These are phyloP conservation scores for Cercophora newfieldiana DNA, from an alignment of 495 filamentous ascomycete species.

Conservation along the genomic window DNA sequence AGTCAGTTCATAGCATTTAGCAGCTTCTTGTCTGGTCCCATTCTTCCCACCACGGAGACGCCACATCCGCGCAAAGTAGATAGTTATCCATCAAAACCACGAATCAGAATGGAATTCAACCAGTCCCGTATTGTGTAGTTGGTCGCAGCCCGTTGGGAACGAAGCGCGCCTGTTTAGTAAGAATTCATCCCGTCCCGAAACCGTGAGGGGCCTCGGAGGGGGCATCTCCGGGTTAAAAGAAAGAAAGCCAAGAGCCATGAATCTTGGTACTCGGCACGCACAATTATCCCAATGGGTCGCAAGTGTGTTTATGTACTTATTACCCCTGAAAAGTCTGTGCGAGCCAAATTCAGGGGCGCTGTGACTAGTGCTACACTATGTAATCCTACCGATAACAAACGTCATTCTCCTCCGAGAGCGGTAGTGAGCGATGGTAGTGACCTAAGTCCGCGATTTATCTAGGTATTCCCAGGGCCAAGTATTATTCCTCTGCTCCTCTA, in stretches of 20 bases:
- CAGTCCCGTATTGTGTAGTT: neutral
- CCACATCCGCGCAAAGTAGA: neutral
- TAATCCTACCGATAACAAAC: neutral
- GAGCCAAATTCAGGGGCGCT: neutral
- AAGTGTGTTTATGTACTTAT: neutral
- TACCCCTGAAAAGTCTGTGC: neutral
- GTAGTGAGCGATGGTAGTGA: too few species aligned
- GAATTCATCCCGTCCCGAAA: neutral
- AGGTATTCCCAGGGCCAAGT: neutral
- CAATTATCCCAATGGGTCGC: neutral
- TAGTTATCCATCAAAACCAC: neutral
- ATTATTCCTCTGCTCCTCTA: too few species aligned
- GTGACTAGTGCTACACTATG: neutral
- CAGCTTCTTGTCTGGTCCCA: too few species aligned
- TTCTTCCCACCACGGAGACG: neutral
- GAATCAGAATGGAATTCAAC: neutral
- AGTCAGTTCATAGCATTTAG: too few species aligned
- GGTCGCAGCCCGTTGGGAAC: neutral
- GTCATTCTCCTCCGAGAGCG: neutral
- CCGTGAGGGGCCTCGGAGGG: neutral
- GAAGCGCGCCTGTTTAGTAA: neutral
- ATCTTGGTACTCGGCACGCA: neutral
- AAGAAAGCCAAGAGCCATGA: neutral
- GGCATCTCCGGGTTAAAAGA: neutral
- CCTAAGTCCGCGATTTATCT: neutral